Evolutionary conservation across 139 green algal species (phyloP), one percentile per base, ranked within the genome.

Genomic region (Haematococcus lacustris): DNA sequence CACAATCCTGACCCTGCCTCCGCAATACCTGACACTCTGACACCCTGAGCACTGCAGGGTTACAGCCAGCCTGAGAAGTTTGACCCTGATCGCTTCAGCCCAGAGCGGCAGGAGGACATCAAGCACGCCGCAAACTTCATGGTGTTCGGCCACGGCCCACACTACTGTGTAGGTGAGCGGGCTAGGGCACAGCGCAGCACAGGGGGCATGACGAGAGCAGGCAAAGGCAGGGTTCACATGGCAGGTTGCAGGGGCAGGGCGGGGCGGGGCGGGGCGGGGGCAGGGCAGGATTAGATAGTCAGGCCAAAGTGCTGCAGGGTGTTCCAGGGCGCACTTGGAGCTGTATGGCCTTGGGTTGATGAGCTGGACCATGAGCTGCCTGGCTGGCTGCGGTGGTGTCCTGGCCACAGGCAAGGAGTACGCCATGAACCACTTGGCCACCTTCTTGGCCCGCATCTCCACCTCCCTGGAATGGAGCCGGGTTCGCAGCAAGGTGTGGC

Each of bases 101-200:
- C 84, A 6, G 86, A 92, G 78, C 86, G 90, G 68, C 82, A 88
- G 66, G 90, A 95, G 80, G 90, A 94, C 76, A 72, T 94, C 51
- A 86, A 79, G 43, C 87, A 78, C 70, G 77, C 78, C 33, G 71
- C 74, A 66, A 91, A 96, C 80, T 95, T 84, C 84, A 74, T 96
- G 61, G 85, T 89, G n/a, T 96, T 96, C 76, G 90, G 90, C 33
- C 81, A 86, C 61, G 90, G 90, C n/a, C 85, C 90, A 6, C 90
- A 96, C 82, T 93, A 93, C 80, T 96, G 90, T 73, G 90, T 96
- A 41, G 90, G 43, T n/a, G n/a, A n/a, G n/a, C n/a, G n/a, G n/a
- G n/a, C n/a, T n/a, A n/a, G n/a, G n/a, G n/a, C n/a, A n/a, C n/a
- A n/a, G n/a, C n/a, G n/a, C n/a, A n/a, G n/a, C n/a, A n/a, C n/a